These are phyloP conservation scores for Dipteronia sinensis DNA, from an alignment of 345 rosid genomes.

Conservation along the genomic window DNA sequence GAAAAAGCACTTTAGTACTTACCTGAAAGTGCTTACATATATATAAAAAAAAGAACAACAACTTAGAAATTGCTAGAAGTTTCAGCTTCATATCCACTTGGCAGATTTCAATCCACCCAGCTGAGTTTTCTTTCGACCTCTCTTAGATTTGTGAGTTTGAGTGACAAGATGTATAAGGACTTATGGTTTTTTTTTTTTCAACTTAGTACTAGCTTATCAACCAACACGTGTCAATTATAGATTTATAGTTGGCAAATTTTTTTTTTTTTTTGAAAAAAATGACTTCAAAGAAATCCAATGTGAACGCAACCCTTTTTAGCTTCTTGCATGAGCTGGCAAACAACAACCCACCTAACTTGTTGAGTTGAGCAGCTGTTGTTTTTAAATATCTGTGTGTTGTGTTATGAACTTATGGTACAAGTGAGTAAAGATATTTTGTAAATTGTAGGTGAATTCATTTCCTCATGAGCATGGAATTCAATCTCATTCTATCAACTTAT, in stretches of 20 bases:
- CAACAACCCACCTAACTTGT: background rate
- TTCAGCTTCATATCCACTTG: constrained; percentile 14
- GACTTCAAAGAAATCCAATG: constrained; percentile 12
- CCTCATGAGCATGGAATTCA: background rate
- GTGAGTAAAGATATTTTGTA: background rate
- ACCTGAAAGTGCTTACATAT: background rate
- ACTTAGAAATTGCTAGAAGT: background rate
- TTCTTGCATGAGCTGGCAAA: constrained; percentile 15
- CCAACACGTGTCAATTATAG: constrained; percentile 3
- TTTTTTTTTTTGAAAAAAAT: background rate
- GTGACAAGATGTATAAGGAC: background rate
- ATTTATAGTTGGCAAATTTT: background rate
- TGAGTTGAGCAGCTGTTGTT: background rate
- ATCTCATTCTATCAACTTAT: background rate
- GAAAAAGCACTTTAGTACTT: background rate
- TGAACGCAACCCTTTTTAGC: background rate
- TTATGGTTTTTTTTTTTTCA: background rate
- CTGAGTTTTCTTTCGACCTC: background rate
- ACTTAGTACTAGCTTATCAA: background rate
- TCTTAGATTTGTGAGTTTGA: background rate
- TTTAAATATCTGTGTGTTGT: background rate
- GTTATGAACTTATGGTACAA: background rate
- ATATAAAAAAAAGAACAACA: background rate
- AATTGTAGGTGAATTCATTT: background rate
- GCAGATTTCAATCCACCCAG: constrained; percentile 1